phyloP scores from a whole-genome alignment of 1,139 yeast genomes.

The Candida tunisiensis region DNA sequence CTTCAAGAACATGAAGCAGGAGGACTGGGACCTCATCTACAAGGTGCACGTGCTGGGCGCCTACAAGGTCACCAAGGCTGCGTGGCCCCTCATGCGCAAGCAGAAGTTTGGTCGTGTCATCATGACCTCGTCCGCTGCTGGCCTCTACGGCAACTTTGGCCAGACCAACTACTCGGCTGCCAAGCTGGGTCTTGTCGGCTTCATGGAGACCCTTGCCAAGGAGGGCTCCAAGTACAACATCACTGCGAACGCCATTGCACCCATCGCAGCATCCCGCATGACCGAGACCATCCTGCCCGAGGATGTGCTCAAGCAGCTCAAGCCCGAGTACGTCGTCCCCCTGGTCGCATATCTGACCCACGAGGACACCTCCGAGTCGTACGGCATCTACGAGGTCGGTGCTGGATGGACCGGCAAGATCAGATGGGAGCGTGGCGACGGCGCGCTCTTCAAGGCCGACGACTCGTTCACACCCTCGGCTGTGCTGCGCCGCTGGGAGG shows the following conservation, averaged over 20 bases:
- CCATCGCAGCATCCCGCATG: slow-evolving; percentile 92
- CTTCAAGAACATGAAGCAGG: slow-evolving; percentile 64
- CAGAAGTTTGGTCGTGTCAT: slow-evolving; percentile 80
- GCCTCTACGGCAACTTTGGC: slow-evolving; percentile 92
- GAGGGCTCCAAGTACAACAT: slow-evolving; percentile 84
- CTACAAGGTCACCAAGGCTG: slow-evolving; percentile 70
- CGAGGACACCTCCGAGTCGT: slow-evolving; percentile 39
- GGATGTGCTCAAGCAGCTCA: slow-evolving; percentile 60
- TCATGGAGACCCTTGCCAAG: slow-evolving; percentile 87
- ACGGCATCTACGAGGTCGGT: slow-evolving; percentile 80
- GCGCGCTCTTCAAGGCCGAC: slow-evolving; percentile 72
- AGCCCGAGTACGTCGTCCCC: slow-evolving; percentile 85
- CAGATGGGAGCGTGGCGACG: slow-evolving; percentile 90
- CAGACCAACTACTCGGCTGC: slow-evolving; percentile 95
- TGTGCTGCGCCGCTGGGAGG: slow-evolving; percentile 50
- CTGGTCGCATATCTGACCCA: slow-evolving; percentile 69
- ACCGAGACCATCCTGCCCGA: slow-evolving; percentile 83
- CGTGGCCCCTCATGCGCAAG: slow-evolving; percentile 80
- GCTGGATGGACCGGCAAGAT: slow-evolving; percentile 89
- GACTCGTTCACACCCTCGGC: slow-evolving; percentile 70
- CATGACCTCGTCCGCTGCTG: slow-evolving; percentile 94
- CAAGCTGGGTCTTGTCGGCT: slow-evolving; percentile 76
- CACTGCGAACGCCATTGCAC: slow-evolving; percentile 75
- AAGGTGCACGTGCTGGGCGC: slow-evolving; percentile 88
- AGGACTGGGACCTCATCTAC: slow-evolving; percentile 64